These are phyloP conservation scores for Lindgomyces ingoldianus DNA, from an alignment of 495 filamentous ascomycete species.

Conservation along the genomic window DNA sequence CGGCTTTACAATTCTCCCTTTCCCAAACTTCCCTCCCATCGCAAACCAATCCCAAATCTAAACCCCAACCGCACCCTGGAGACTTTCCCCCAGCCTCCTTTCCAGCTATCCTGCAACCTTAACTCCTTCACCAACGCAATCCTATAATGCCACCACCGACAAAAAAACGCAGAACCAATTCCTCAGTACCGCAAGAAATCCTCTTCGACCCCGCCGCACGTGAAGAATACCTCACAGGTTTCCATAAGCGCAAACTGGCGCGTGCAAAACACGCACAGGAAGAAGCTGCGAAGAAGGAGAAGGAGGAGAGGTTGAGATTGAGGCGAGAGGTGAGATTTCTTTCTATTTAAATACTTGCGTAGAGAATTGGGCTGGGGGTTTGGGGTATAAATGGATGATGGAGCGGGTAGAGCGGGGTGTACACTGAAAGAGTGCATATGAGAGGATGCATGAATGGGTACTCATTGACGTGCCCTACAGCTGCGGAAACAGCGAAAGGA, in stretches of 20 bases:
- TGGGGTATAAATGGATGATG: background rate
- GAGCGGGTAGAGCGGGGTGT: background rate
- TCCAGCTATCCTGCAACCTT: background rate
- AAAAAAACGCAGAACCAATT: constrained; percentile 29
- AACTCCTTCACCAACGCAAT: background rate
- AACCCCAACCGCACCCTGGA: too few species aligned
- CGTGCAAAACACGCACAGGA: constrained; percentile 81
- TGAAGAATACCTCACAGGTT: constrained; percentile 86
- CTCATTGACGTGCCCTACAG: constrained; percentile 49
- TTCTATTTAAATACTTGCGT: too few species aligned
- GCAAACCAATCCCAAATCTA: too few species aligned
- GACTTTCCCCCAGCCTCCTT: too few species aligned
- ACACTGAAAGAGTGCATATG: background rate
- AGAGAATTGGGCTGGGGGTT: background rate
- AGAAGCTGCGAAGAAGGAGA: constrained; percentile 67
- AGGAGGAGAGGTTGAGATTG: constrained; percentile 68
- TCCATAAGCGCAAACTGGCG: constrained; percentile 90
- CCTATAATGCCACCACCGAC: constrained; percentile 7
- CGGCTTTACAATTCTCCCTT: background rate
- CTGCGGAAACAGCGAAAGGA: constrained; percentile 75
- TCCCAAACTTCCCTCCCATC: background rate
- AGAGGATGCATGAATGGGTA: background rate
- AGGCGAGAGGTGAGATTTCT: constrained; percentile 75
- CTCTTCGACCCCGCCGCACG: constrained; percentile 77
- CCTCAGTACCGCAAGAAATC: constrained; percentile 65